Base-by-base conservation (phyloP, 768 basidiomycete genomes). In the Leucocoprinus birnbaumii region DNA sequence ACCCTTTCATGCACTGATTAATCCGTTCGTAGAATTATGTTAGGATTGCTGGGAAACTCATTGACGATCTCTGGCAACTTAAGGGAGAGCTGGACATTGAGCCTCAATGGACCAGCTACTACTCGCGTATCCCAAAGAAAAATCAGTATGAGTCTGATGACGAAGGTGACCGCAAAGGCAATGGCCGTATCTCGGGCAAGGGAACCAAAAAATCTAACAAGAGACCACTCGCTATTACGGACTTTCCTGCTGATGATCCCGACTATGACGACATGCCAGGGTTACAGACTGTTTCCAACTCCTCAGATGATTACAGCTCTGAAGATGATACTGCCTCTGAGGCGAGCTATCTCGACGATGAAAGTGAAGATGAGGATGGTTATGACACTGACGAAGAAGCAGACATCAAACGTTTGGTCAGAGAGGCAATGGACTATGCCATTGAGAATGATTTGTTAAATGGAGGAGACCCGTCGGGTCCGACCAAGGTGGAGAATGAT, bases 351-450 rank as follows among this genome's bases (percentile, higher is more conserved):
- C 71, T 73, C 0, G 73, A 70, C 16, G 71, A 71, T 3, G 69
- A 71, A n/a, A 70, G 69, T 34, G 71, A 71, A 0, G 71, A 71
- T 16, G 73, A 72, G 4, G 61, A 61, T 44, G 68, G 64, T 5
- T 73, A 86, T 63, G 80, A 89, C 60, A 80, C 80, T 3, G 89
- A 88, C 44, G 80, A 85, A 55, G 88, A 88, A 58, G 87, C 87
- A 51, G 76, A 80, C 58, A 66, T 89, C 25, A 72, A 84, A 18
- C 80, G 82, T 27, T 65, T 85, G 70, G 58, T 84, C 24, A 76
- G 83, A 48, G 85, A 88, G 62, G 91, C 89, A 3, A 88, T 91
- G 87, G 83, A 89, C 57, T 72, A 78, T 16, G 84, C 81, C 0
- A 73, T 80, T 61, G 77, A 82, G 48, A 75, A 80, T 18, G 85